Evolutionary conservation across 2,329 filamentous ascomycete species (phyloP).

Genomic region (Diaporthe aspalathi): DNA sequence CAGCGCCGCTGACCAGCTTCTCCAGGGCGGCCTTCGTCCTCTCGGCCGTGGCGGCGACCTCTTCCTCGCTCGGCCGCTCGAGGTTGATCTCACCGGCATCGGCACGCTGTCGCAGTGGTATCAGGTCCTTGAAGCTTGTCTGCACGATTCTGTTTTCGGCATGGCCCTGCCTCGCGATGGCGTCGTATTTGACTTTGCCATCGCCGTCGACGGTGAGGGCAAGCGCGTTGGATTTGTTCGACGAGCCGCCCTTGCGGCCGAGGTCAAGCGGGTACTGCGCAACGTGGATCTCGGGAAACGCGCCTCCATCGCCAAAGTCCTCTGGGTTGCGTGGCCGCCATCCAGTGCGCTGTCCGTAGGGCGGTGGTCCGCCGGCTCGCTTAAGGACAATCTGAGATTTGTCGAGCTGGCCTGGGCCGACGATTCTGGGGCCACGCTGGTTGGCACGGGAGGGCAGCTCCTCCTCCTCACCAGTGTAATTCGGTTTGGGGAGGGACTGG

Average conservation of each 20-base stretch:
- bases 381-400: constrained; percentile 87
- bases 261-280: constrained; percentile 97
- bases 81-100: constrained; percentile 93
- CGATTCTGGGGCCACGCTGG: constrained; percentile 83
- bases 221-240: constrained; percentile 83
- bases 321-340: constrained; percentile 91
- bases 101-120: constrained; percentile 91
- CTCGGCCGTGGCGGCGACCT: constrained; percentile 86
- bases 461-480: constrained; percentile 91
- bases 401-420: constrained; percentile 83
- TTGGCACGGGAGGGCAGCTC: constrained; percentile 78
- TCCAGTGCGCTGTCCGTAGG: constrained; percentile 87
- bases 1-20: constrained; percentile 83
- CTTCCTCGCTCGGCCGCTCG: constrained; percentile 84
- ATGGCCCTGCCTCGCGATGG: constrained; percentile 91
- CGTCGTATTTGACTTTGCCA: constrained; percentile 96
- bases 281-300: constrained; percentile 92
- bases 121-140: constrained; percentile 95
- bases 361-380: constrained; percentile 79
- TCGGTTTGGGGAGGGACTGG: constrained; percentile 86
- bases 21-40: constrained; percentile 89
- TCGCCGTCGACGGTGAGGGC: constrained; percentile 92
- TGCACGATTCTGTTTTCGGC: constrained; percentile 86
- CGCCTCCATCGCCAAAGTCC: constrained; percentile 95
- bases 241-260: constrained; percentile 78